These are phyloP conservation scores for Moniliella sp. DNA, from an alignment of 1,284 basidiomycete genomes.

Conservation along the genomic window DNA sequence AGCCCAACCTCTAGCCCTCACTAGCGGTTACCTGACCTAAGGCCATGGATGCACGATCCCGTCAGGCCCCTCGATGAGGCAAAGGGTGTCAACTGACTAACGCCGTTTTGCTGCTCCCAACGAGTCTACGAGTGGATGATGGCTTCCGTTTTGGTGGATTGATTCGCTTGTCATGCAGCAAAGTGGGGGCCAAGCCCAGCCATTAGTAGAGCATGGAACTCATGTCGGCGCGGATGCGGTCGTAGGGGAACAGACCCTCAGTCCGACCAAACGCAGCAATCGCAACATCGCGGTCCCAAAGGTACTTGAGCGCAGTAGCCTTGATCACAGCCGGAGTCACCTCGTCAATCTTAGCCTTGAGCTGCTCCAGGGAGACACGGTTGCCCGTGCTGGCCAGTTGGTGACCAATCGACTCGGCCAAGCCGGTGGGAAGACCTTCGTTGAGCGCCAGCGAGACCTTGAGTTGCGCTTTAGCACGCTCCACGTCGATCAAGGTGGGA, in stretches of 20 bases:
- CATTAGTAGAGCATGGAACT: slow-evolving; percentile 33
- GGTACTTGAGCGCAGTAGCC: slow-evolving; percentile 78
- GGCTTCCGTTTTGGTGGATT: no score
- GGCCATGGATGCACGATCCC: no score
- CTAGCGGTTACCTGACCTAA: no score
- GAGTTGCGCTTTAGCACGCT: slow-evolving; percentile 89
- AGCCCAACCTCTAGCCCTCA: no score
- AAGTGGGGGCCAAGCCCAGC: no score
- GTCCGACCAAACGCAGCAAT: slow-evolving; percentile 40
- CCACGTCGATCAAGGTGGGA: slow-evolving; percentile 69
- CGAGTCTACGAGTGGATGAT: no score
- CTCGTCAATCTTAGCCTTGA: slow-evolving; percentile 73
- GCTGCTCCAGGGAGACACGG: slow-evolving; percentile 63
- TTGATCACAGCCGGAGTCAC: slow-evolving; percentile 75
- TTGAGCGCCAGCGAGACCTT: slow-evolving; percentile 77
- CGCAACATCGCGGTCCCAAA: slow-evolving; percentile 67
- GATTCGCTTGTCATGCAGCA: no score
- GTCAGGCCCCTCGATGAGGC: no score
- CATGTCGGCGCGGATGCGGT: slow-evolving; percentile 34
- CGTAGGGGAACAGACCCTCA: slow-evolving; percentile 52
- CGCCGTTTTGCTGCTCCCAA: no score
- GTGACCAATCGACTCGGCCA: slow-evolving; percentile 92
- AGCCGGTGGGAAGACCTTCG: slow-evolving; percentile 79
- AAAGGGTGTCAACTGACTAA: no score
- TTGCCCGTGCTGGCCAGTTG: slow-evolving; percentile 78